phyloP scores from a whole-genome alignment of 148 eudicot species.

The Cornus controversa region DNA sequence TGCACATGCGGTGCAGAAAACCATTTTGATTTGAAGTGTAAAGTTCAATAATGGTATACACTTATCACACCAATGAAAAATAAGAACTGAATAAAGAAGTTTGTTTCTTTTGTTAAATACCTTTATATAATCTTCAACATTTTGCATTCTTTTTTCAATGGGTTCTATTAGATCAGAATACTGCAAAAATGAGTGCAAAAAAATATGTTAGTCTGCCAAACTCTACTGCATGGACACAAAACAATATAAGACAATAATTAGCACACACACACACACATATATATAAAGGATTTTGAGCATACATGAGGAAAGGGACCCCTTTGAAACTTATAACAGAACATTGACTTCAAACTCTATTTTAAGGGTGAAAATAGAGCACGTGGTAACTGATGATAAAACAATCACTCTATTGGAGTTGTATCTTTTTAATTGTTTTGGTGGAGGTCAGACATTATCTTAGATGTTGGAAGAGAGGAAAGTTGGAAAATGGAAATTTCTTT shows the following conservation, averaged over 20 bases:
- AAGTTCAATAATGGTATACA: neutral
- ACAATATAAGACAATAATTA: neutral
- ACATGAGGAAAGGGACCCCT: neutral
- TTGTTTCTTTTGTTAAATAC: constrained; percentile 27
- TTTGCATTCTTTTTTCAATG: constrained; percentile 62
- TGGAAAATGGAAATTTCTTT: too few relatives aligned
- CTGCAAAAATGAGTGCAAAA: constrained; percentile 40
- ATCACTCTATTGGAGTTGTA: too few relatives aligned
- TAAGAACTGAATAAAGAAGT: neutral
- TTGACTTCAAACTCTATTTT: too few relatives aligned
- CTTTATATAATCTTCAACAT: constrained; percentile 72
- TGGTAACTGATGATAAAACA: neutral
- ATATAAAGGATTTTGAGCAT: too few relatives aligned
- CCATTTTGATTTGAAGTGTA: neutral
- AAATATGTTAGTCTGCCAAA: neutral
- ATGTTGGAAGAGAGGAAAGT: too few relatives aligned
- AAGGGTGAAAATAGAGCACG: too few relatives aligned
- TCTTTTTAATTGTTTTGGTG: too few relatives aligned
- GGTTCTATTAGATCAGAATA: constrained; percentile 81
- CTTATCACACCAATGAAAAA: neutral
- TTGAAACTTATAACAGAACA: too few relatives aligned
- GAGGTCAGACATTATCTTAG: too few relatives aligned
- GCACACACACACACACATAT: too few relatives aligned
- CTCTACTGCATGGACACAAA: neutral
- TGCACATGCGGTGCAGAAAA: neutral